Percentiles rank a stretch among this genome's conserved stretches.
Conservation (phyloP, 2,329 filamentous ascomycete species). For the Colletotrichum gloeosporioides region DNA sequence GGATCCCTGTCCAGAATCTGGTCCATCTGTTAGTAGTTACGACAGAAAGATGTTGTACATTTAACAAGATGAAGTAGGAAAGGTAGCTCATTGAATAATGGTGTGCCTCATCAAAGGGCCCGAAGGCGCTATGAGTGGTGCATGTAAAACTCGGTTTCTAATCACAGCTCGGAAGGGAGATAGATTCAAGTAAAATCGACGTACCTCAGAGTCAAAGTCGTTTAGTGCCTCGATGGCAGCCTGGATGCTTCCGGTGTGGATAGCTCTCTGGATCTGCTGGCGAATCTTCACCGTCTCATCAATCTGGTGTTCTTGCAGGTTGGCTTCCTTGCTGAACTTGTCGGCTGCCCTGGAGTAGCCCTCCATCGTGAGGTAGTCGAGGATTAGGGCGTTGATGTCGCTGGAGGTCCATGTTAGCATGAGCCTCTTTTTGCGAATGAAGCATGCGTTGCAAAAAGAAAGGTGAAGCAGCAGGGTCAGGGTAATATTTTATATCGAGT, state of each 20-base stretch:
- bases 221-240: constrained; percentile 87
- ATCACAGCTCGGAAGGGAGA: constrained; percentile 70
- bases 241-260: constrained; percentile 86
- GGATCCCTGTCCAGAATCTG: constrained; percentile 89
- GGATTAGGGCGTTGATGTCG: constrained; percentile 92
- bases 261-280: constrained; percentile 83
- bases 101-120: constrained; percentile 89
- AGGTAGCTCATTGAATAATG: constrained; percentile 53
- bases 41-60: not conserved
- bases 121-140: constrained; percentile 97
- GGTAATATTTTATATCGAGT: constrained; percentile 77
- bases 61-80: constrained; percentile 1
- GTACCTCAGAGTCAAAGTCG: constrained; percentile 88
- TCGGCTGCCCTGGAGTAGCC: constrained; percentile 92
- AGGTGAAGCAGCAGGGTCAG: constrained; percentile 42
- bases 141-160: constrained; percentile 92
- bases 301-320: constrained; percentile 77
- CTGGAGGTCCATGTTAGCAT: constrained; percentile 53
- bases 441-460: not conserved
- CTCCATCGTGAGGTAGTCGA: constrained; percentile 96
- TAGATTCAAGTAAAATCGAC: constrained; percentile 34
- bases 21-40: constrained; percentile 28
- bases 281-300: constrained; percentile 76
- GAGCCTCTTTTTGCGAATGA: not conserved
- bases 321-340: constrained; percentile 93